Percentiles rank a stretch among this genome's conserved stretches.
Evolutionary conservation across 2,329 filamentous ascomycete species (phyloP).

Genomic region (Claviceps purpurea): DNA sequence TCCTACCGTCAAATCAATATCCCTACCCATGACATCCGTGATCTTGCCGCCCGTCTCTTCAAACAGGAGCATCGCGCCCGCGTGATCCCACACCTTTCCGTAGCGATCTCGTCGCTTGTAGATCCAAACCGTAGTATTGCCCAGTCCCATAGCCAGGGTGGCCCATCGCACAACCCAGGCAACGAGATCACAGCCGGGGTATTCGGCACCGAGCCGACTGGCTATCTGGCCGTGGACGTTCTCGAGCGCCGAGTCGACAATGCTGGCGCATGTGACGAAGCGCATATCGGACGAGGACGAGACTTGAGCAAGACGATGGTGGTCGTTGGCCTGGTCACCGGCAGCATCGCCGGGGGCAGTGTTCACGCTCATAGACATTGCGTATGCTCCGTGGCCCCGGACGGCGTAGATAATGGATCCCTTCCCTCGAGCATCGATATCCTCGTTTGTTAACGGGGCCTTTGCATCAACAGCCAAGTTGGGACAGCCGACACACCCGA

Average conservation of each 20-base stretch:
- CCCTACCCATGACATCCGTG: conserved; percentile 38
- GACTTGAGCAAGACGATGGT: conserved; percentile 21
- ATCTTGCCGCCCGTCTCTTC: conserved; percentile 42
- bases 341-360: too few relatives aligned
- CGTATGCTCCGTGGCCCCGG: conserved; percentile 32
- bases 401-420: conserved; percentile 40
- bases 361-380: conserved; percentile 24
- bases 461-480: conserved; percentile 27
- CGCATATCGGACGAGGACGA: conserved; percentile 16
- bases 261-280: conserved; percentile 33
- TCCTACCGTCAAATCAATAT: conserved; percentile 35
- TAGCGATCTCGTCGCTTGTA: conserved; percentile 31
- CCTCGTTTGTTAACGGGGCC: conserved; percentile 27
- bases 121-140: conserved; percentile 42
- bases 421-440: conserved; percentile 25
- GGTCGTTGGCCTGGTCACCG: conserved; percentile 8
- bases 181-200: conserved; percentile 37
- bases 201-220: conserved; percentile 25
- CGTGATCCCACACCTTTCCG: conserved; percentile 48
- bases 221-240: conserved; percentile 33
- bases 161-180: conserved; percentile 46
- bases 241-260: conserved; percentile 33
- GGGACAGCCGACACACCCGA: conserved; percentile 36
- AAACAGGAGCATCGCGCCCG: conserved; percentile 45
- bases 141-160: conserved; percentile 35